A percentile compares a stretch with the other conserved stretches of the same genome.
Evolutionary conservation across 1,284 basidiomycete genomes (phyloP).

Genomic region (Ganoderma multipileum): DNA sequence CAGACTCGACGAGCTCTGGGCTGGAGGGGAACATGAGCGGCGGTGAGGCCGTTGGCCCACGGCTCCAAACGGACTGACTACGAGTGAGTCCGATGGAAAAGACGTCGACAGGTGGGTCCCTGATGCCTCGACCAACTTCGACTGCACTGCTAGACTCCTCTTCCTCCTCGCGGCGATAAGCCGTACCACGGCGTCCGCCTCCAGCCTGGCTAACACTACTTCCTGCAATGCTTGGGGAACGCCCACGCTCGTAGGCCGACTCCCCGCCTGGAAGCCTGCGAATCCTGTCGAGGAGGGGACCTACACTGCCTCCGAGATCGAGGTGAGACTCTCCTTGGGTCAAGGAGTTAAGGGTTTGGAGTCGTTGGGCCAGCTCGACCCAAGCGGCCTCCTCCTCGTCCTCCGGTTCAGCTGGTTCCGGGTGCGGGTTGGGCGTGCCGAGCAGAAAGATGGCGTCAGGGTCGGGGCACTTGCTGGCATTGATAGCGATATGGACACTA

Average conservation of each 20-base stretch:
- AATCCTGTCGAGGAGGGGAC: too few species aligned
- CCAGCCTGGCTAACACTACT: not conserved
- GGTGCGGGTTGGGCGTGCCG: not conserved
- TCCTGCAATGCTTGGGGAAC: not conserved
- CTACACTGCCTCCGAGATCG: not conserved
- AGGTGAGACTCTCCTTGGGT: not conserved
- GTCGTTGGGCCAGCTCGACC: not conserved
- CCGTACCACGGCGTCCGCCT: not conserved
- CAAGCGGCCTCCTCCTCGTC: not conserved
- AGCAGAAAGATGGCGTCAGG: not conserved
- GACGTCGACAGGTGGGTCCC: too few species aligned
- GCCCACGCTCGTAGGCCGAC: not conserved
- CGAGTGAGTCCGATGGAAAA: too few species aligned
- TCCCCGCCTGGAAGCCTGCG: not conserved
- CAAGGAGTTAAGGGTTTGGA: not conserved
- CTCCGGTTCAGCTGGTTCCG: not conserved
- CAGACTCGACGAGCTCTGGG: too few species aligned
- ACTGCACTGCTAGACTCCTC: not conserved
- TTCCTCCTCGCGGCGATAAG: not conserved
- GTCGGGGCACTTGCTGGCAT: not conserved
- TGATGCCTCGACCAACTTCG: too few species aligned
- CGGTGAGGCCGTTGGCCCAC: too few species aligned
- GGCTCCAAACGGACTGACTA: too few species aligned
- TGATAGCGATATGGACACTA: not conserved
- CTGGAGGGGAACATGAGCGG: too few species aligned